Conservation (phyloP, 1,284 basidiomycete genomes). For the Irpex lacteus region DNA sequence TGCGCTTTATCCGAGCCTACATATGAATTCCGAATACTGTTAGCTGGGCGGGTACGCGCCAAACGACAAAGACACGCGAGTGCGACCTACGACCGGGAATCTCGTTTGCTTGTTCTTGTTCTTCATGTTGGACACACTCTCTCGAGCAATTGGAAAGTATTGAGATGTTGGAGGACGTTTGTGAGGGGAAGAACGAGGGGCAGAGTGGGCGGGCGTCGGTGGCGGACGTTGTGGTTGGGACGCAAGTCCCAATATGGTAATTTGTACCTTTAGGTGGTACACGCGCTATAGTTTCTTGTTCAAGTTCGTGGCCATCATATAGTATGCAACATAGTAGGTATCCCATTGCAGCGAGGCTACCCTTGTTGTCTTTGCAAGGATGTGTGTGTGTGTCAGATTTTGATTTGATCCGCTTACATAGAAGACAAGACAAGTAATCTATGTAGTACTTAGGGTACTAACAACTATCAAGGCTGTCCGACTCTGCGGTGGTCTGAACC, state of each 20-base stretch:
- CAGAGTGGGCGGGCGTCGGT: neutral
- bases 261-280: neutral
- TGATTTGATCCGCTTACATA: too few species aligned
- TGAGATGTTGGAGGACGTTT: too few species aligned
- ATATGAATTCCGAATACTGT: neutral
- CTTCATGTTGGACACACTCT: slow-evolving; percentile 48
- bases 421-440: too few species aligned
- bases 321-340: too few species aligned
- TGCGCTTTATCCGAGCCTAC: slow-evolving; percentile 97
- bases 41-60: slow-evolving; percentile 1
- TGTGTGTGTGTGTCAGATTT: too few species aligned
- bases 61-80: neutral
- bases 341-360: too few species aligned
- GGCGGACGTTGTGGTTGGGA: neutral
- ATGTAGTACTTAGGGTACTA: too few species aligned
- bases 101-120: slow-evolving; percentile 85
- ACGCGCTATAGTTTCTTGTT: neutral
- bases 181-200: neutral
- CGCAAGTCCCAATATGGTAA: neutral
- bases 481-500: too few species aligned
- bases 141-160: too few species aligned
- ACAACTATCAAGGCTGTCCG: too few species aligned
- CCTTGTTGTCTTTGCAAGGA: too few species aligned
- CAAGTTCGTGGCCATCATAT: neutral
- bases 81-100: slow-evolving; percentile 67